phyloP scores from a whole-genome alignment of 2,329 filamentous ascomycete species.

The Trichoderma sp. region DNA sequence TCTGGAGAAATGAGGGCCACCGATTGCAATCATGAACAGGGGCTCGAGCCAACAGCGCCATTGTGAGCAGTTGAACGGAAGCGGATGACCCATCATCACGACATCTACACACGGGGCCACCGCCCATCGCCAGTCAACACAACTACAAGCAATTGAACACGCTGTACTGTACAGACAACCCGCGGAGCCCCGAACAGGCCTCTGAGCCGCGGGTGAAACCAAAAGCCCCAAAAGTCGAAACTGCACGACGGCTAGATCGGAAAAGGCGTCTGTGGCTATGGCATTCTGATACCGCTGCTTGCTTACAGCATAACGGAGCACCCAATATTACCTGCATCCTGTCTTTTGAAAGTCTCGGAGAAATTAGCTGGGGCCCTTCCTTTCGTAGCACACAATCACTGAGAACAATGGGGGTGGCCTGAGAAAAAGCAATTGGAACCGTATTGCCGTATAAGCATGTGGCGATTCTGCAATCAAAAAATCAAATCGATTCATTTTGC shows the following conservation, averaged over 20 bases:
- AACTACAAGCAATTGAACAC: background rate
- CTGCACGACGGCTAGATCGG: background rate
- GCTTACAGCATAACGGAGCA: background rate
- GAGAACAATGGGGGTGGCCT: background rate
- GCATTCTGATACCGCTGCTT: background rate
- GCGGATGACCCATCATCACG: background rate
- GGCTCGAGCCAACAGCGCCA: background rate
- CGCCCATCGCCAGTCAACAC: background rate
- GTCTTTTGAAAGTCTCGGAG: background rate
- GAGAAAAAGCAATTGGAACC: background rate
- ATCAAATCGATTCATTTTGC: background rate
- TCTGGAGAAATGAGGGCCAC: background rate
- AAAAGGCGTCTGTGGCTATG: background rate
- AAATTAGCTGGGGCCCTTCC: background rate
- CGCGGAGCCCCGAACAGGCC: background rate
- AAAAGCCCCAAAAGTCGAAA: background rate
- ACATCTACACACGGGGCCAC: background rate
- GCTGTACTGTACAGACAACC: background rate
- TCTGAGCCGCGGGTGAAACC: slow-evolving; percentile 2
- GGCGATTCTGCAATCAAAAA: background rate
- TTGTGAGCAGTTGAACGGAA: background rate
- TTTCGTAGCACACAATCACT: background rate
- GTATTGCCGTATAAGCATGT: background rate
- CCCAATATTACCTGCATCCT: slow-evolving; percentile 1
- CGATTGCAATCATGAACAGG: background rate